These are phyloP conservation scores for Plectosphaerella sp. DNA, from an alignment of 2,329 filamentous ascomycete genomes.

Conservation along the genomic window DNA sequence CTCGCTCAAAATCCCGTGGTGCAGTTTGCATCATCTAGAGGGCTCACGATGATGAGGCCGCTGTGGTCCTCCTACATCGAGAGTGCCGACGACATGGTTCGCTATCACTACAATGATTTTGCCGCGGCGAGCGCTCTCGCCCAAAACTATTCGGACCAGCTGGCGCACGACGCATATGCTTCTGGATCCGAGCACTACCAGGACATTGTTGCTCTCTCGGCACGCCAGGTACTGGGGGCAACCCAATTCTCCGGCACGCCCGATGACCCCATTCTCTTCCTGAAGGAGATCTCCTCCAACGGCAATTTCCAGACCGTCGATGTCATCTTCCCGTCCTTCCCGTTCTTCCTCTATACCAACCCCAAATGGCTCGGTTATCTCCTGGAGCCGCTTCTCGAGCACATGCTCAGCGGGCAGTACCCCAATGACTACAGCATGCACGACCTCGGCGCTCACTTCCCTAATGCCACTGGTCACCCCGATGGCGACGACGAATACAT, in stretches of 20 bases:
- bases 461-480: conserved; percentile 69
- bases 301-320: conserved; percentile 84
- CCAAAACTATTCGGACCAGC: conserved; percentile 66
- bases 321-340: conserved; percentile 82
- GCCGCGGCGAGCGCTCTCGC: conserved; percentile 58
- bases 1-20: conserved; percentile 75
- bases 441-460: conserved; percentile 68
- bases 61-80: conserved; percentile 75
- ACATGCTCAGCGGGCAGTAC: conserved; percentile 78
- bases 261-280: conserved; percentile 68
- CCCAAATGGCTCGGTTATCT: conserved; percentile 76
- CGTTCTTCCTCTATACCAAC: conserved; percentile 83
- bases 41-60: conserved; percentile 72
- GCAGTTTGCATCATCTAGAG: conserved; percentile 72
- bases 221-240: conserved; percentile 75
- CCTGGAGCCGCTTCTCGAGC: conserved; percentile 74
- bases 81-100: conserved; percentile 57
- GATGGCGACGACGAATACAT: conserved; percentile 70
- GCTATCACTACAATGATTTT: conserved; percentile 75
- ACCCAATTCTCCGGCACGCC: conserved; percentile 71
- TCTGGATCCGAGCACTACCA: conserved; percentile 73
- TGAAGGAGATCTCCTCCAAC: conserved; percentile 83
- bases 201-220: conserved; percentile 72
- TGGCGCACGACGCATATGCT: conserved; percentile 66
- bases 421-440: conserved; percentile 80